A percentile compares a stretch with the other conserved stretches of the same genome.
These are phyloP conservation scores for Candida smagusa DNA, from an alignment of 1,139 yeast genomes.

Conservation along the genomic window DNA sequence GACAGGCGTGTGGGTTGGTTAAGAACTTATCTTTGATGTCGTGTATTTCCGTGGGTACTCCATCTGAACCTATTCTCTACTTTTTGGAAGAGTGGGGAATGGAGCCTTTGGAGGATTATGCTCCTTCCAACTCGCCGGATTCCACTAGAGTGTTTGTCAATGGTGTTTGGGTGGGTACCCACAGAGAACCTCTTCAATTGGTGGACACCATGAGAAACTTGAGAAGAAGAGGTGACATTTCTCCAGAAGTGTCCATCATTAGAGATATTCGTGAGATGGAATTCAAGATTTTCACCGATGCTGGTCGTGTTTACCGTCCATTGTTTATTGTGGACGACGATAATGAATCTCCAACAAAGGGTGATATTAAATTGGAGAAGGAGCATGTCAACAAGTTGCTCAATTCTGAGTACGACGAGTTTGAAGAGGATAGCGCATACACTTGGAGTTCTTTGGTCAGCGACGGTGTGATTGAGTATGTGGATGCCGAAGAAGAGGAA, in stretches of 20 bases:
- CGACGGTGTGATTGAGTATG: conserved; percentile 88
- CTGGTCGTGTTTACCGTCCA: conserved; percentile 97
- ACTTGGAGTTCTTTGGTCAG: conserved; percentile 84
- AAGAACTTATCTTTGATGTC: conserved; percentile 95
- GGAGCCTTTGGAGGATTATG: conserved; percentile 95
- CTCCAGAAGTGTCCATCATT: conserved; percentile 94
- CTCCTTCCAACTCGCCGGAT: conserved; percentile 87
- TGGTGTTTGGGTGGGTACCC: conserved; percentile 99
- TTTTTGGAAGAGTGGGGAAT: conserved; percentile 99
- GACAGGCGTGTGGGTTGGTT: conserved; percentile 99
- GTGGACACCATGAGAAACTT: conserved; percentile 88
- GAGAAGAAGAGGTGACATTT: conserved; percentile 93
- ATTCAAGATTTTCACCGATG: conserved; percentile 93
- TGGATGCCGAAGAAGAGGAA: conserved; percentile 97
- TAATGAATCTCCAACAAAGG: conserved; percentile 68
- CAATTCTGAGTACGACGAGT: conserved; percentile 64
- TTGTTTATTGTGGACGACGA: conserved; percentile 87
- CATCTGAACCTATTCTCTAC: conserved; percentile 91
- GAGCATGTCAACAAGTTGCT: conserved; percentile 74
- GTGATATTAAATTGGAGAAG: conserved; percentile 79
- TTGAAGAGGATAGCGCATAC: conserved; percentile 52
- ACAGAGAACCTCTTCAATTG: conserved; percentile 88
- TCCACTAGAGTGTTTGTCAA: conserved; percentile 94
- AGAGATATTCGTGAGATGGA: conserved; percentile 97
- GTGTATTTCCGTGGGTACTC: conserved; percentile 95